A percentile compares a stretch with the other conserved stretches of the same genome.
Conservation (phyloP, 768 basidiomycete genomes). For the Amanita pseudoporphyria region DNA sequence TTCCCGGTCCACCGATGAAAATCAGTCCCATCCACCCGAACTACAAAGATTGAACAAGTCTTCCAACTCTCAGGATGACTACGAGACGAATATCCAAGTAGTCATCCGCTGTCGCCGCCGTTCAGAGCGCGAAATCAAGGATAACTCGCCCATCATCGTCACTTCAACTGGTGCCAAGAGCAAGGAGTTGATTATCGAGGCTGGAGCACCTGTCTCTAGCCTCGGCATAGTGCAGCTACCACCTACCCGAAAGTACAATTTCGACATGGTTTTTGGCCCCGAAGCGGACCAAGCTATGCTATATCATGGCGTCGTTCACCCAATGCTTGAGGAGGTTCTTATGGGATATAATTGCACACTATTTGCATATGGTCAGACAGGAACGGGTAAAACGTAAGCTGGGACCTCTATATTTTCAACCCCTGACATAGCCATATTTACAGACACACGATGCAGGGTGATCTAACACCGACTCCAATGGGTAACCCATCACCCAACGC, state of each 20-base stretch:
- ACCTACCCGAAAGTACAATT: slow-evolving; percentile 81
- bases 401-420: slow-evolving; percentile 9
- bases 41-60: slow-evolving; percentile 17
- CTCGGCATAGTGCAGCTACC: slow-evolving; percentile 69
- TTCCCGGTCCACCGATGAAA: too few relatives aligned
- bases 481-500: slow-evolving; percentile 84
- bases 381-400: slow-evolving; percentile 94
- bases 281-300: slow-evolving; percentile 94
- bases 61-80: slow-evolving; percentile 26
- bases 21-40: slow-evolving; percentile 6
- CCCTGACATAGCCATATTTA: not conserved
- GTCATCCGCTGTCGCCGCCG: slow-evolving; percentile 84
- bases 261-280: slow-evolving; percentile 93
- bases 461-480: slow-evolving; percentile 71
- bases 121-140: slow-evolving; percentile 76
- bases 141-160: slow-evolving; percentile 83
- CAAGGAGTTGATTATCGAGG: slow-evolving; percentile 75
- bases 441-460: slow-evolving; percentile 97
- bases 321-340: slow-evolving; percentile 90
- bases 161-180: slow-evolving; percentile 67
- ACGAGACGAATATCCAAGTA: slow-evolving; percentile 86
- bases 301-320: slow-evolving; percentile 88
- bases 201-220: slow-evolving; percentile 55
- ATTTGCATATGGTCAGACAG: slow-evolving; percentile 98
- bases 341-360: slow-evolving; percentile 95